A percentile compares a stretch with the other conserved stretches of the same genome.
These are phyloP conservation scores for Purpureocillium takamizusanense DNA, from an alignment of 2,329 filamentous ascomycete genomes.

Conservation along the genomic window DNA sequence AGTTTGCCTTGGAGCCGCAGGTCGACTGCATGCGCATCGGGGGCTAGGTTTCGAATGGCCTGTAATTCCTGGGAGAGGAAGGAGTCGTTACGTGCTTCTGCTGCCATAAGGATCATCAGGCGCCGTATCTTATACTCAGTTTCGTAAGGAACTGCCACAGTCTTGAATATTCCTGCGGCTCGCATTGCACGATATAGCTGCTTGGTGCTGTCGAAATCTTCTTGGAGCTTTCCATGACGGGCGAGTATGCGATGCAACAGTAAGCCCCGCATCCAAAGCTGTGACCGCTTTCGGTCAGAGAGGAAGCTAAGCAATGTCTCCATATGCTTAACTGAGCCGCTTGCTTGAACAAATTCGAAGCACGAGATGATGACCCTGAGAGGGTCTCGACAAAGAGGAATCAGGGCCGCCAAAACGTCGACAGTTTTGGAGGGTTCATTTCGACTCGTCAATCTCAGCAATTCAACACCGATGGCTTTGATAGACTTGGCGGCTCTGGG, in stretches of 20 bases:
- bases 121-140: slow-evolving; percentile 19
- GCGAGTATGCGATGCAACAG: slow-evolving; percentile 7
- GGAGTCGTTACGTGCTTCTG: slow-evolving; percentile 17
- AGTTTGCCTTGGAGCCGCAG: slow-evolving; percentile 17
- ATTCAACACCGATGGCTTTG: slow-evolving; percentile 10
- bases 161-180: slow-evolving; percentile 16
- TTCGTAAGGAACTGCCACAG: slow-evolving; percentile 7
- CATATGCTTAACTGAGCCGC: slow-evolving; percentile 4
- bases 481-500: slow-evolving; percentile 4
- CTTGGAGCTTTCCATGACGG: slow-evolving; percentile 1
- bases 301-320: slow-evolving; percentile 7
- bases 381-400: slow-evolving; percentile 13
- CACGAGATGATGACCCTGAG: slow-evolving; percentile 8
- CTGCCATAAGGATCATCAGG: slow-evolving; percentile 15
- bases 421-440: slow-evolving; percentile 9
- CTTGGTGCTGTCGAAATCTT: slow-evolving; percentile 10
- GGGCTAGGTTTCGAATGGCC: slow-evolving; percentile 11
- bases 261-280: slow-evolving; percentile 9
- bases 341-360: slow-evolving; percentile 3
- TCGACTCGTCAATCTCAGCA: slow-evolving; percentile 14
- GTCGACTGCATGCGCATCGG: slow-evolving; percentile 11
- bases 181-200: slow-evolving; percentile 18
- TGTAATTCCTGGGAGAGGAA: slow-evolving; percentile 16
- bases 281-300: slow-evolving; percentile 2
- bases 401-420: slow-evolving; percentile 11